Conservation (phyloP, 805 yeast species). For the Barnettozyma californica region DNA sequence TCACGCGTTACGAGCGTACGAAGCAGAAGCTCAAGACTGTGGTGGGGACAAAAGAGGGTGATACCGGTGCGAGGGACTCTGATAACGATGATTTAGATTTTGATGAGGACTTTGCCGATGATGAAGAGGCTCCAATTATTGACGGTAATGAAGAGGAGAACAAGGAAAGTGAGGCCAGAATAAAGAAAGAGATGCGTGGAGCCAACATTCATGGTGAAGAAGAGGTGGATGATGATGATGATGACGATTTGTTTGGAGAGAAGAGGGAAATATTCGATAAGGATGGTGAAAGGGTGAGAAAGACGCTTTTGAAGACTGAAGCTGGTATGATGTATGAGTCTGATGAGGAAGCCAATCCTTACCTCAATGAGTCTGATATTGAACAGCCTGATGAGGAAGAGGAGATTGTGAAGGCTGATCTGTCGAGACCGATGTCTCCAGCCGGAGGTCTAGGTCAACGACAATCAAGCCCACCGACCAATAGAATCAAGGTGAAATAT, state of each 20-base stretch:
- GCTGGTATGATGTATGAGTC: constrained; percentile 71
- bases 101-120: constrained; percentile 97
- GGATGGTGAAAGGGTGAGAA: constrained; percentile 82
- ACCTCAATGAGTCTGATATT: constrained; percentile 63
- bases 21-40: constrained; percentile 44
- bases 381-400: constrained; percentile 43
- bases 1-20: constrained; percentile 47
- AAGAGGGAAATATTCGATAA: constrained; percentile 73
- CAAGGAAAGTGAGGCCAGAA: constrained; percentile 78
- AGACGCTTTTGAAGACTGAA: constrained; percentile 80
- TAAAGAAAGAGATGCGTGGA: constrained; percentile 77
- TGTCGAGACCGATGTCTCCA: constrained; percentile 24
- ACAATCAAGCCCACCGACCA: constrained; percentile 20
- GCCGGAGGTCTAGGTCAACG: constrained; percentile 16
- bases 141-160: constrained; percentile 95
- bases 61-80: constrained; percentile 48
- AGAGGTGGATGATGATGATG: constrained; percentile 50
- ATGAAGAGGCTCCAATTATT: constrained; percentile 96
- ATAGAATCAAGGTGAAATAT: constrained; percentile 38
- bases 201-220: constrained; percentile 69
- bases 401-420: constrained; percentile 35
- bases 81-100: constrained; percentile 91
- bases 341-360: constrained; percentile 83
- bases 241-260: constrained; percentile 65
- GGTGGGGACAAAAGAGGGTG: constrained; percentile 34